Evolutionary conservation across 768 basidiomycete species (phyloP), one percentile per base, ranked within the genome.

Genomic region (Trametes meyenii): DNA sequence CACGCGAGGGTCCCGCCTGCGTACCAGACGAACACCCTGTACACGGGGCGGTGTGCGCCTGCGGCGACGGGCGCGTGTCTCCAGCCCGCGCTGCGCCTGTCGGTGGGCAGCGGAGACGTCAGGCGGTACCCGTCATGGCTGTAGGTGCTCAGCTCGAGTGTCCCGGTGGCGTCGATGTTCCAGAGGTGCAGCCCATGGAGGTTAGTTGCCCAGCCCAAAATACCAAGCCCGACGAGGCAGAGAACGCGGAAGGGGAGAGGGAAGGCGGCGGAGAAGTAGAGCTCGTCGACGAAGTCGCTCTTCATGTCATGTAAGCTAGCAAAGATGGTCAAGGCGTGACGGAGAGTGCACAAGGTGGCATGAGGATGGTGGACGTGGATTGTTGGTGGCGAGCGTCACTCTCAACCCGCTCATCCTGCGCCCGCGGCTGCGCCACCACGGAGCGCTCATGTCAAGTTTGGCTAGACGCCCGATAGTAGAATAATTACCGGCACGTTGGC

Each of bases 171-270:
- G 73, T 99, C 94, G 42, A 98, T 75, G 21, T 90, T 88, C 16
- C 89, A 77, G 12, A 80, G 66, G 64, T 88, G 79, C 48, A 98
- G 85, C 50, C 90, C 84, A 73, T 98, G 96, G 7, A 98, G 76
- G 74, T 98, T 99, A 36, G 88, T 86, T 0, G 94, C 94, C 95
- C 96, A 99, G 63, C 88, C 88, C 4, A 96, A 77, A 57, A 95
- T 83, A 12, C 93, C 95, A 36, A 92, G 67, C 19, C 91, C 89
- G 55, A 85, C 79, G 60, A 97, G 81, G 66, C 85, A 83, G 60
- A 97, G 83, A 24, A 94, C 92, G 63, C 97, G 90, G 72, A 94
- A 98, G 0, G 97, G 96, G 0, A 99, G 82, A 12, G 97, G 96
- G 71, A 96, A 90, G 19, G 76, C 75, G 39, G 81, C 77, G 55